Evolutionary conservation across 129 eudicot genomes (phyloP).

Genomic region (Deinandra increscens): DNA sequence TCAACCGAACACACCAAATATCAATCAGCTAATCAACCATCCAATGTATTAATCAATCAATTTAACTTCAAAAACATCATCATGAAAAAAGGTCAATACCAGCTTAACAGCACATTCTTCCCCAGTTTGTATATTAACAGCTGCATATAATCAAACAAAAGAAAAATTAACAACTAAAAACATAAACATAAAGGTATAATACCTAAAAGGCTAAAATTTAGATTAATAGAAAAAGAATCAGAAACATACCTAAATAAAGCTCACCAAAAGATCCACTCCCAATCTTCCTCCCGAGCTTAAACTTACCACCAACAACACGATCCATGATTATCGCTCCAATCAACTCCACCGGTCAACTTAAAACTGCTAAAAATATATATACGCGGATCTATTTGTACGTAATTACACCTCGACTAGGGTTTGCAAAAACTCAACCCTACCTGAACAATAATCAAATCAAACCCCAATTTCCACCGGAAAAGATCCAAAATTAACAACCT

Average conservation of each 20-base stretch:
- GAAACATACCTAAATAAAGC: constrained; percentile 75
- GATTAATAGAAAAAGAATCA: neutral
- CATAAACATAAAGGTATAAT: neutral
- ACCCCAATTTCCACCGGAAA: constrained; percentile 19
- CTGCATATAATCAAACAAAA: constrained; percentile 38
- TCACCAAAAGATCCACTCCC: constrained; percentile 99
- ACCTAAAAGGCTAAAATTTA: neutral
- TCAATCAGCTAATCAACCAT: neutral
- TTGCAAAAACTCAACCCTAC: constrained; percentile 33
- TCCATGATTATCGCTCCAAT: constrained; percentile 49
- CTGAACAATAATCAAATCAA: constrained; percentile 24
- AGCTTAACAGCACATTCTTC: constrained; percentile 95
- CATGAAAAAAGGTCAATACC: constrained; percentile 44
- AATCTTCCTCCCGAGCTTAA: constrained; percentile 94
- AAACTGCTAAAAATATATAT: constrained; percentile 22
- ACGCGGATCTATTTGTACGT: constrained; percentile 35
- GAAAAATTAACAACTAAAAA: neutral
- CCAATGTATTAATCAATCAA: neutral
- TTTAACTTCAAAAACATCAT: neutral
- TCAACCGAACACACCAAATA: neutral
- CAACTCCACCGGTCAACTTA: constrained; percentile 17
- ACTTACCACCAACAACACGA: constrained; percentile 90
- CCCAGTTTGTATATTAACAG: constrained; percentile 84
- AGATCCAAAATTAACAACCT: constrained; percentile 26
- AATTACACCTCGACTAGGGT: constrained; percentile 33